Base-by-base conservation (phyloP, 768 basidiomycete species). In the Suillus spraguei region DNA sequence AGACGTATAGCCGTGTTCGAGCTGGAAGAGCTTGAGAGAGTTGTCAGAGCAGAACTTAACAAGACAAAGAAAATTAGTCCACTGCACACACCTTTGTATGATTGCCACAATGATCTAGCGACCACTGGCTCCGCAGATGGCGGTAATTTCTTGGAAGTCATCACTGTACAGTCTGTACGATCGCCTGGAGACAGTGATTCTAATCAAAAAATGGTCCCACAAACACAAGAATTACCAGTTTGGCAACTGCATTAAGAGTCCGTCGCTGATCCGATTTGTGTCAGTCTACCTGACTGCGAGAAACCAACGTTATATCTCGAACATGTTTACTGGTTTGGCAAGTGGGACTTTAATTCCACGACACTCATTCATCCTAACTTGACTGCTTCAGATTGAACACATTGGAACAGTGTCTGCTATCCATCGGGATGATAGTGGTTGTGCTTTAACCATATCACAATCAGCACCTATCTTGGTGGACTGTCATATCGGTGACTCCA, bases 401-500 rank as follows among this genome's bases (percentile, higher is more conserved):
- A 81, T 95, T 14, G 94, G 95, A 50, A 86, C 82, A 0, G 87
- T 99, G 42, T 78, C 83, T 16, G 78, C 80, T 63, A 86, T 95
- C 67, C 77, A 79, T 28, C 81, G 80, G 41, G 90, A 94, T 69
- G 76, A 75, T 17, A 87, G 87, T 16, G 95, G 97, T 8, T 97
- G 94, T 77, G 89, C 89, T 3, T 81, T 98, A 55, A 90, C 86
- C 11, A 89, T 99, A 74, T 78, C 83, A 20, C 77, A 93, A 64
- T 83, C 90, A 4, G 85, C 80, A 0, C 80, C 85, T 5, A 90
- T 99, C 70, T 81, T 99, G 3, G 86, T 73, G 5, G 97, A 99
- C 74, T 99, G 95, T 78, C 86, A 90, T 66, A 81, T 95, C 60
- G 97, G 97, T 3, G 97, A 99, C 80, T 96, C 94, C 32, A 99